Conservation (phyloP, 2,329 filamentous ascomycete genomes). For the Fusarium abutilonis region DNA sequence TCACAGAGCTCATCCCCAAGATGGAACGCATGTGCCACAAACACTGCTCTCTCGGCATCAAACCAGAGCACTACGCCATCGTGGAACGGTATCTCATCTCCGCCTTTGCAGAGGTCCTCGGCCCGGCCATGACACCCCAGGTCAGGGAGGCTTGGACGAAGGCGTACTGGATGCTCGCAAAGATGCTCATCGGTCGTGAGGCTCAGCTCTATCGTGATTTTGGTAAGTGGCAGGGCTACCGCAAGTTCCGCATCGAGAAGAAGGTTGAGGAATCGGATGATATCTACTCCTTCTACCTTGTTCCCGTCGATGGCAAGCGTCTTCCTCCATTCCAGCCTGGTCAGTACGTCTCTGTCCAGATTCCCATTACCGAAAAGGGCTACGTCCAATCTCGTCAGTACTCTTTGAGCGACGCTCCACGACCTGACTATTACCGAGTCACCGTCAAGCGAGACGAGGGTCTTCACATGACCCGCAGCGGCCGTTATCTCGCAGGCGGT, state of each 20-base stretch:
- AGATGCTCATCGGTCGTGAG: slow-evolving; percentile 76
- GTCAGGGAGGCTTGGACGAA: slow-evolving; percentile 74
- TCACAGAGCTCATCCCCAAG: slow-evolving; percentile 62
- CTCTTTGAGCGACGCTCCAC: slow-evolving; percentile 73
- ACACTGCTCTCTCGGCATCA: slow-evolving; percentile 75
- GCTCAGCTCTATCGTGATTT: slow-evolving; percentile 69
- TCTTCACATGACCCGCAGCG: slow-evolving; percentile 50
- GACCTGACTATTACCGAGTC: slow-evolving; percentile 72
- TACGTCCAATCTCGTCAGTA: slow-evolving; percentile 76
- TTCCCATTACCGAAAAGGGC: slow-evolving; percentile 65
- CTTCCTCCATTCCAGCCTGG: slow-evolving; percentile 74
- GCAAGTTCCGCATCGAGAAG: slow-evolving; percentile 70
- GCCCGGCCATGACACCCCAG: slow-evolving; percentile 69
- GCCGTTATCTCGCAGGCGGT: slow-evolving; percentile 41
- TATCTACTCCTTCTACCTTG: slow-evolving; percentile 76
- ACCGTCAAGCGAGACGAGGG: slow-evolving; percentile 75
- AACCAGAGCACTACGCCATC: slow-evolving; percentile 74
- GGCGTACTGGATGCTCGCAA: slow-evolving; percentile 78
- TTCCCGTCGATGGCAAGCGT: slow-evolving; percentile 67
- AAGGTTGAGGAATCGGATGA: slow-evolving; percentile 74
- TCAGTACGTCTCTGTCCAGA: slow-evolving; percentile 74
- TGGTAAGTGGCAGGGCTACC: slow-evolving; percentile 72
- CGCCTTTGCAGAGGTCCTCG: slow-evolving; percentile 74
- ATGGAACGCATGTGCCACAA: slow-evolving; percentile 73
- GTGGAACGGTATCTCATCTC: slow-evolving; percentile 75